phyloP scores from a whole-genome alignment of 2,329 filamentous ascomycete species.

The Aspergillus quadricinctus region DNA sequence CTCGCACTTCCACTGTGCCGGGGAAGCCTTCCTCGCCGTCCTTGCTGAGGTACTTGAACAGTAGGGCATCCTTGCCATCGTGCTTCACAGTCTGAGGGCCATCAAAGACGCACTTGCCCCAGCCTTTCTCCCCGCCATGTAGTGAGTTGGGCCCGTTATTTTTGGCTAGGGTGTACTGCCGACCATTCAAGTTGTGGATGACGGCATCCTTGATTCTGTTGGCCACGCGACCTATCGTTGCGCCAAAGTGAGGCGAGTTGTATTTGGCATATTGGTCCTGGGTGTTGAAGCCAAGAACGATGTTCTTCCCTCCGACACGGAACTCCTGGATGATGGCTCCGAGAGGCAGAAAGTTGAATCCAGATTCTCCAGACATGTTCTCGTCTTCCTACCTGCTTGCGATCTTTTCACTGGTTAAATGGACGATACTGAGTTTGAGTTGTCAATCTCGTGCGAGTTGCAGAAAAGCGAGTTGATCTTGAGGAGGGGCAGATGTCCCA shows the following conservation, averaged over 20 bases:
- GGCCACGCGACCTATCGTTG: constrained; percentile 79
- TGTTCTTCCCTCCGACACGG: constrained; percentile 71
- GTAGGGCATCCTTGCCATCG: constrained; percentile 61
- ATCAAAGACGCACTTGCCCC: constrained; percentile 41
- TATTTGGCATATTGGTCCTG: constrained; percentile 69
- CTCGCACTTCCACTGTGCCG: constrained; percentile 71
- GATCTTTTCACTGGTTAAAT: background rate
- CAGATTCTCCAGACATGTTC: background rate
- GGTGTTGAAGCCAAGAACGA: constrained; percentile 80
- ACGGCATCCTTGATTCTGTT: constrained; percentile 74
- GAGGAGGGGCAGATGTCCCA: background rate
- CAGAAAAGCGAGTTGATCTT: too few species aligned
- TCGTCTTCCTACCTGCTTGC: background rate
- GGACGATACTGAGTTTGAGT: background rate
- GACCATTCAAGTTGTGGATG: constrained; percentile 68
- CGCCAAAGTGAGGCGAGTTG: constrained; percentile 80
- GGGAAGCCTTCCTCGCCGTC: constrained; percentile 90
- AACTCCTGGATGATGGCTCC: constrained; percentile 62
- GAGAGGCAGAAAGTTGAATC: constrained; percentile 43
- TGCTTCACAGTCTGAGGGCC: constrained; percentile 54
- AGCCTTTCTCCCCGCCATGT: constrained; percentile 69
- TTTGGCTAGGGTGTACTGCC: constrained; percentile 63
- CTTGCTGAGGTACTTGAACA: constrained; percentile 62
- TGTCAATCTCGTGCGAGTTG: background rate
- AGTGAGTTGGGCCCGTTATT: constrained; percentile 77